phyloP scores from a whole-genome alignment of 371 early-diverging fungal genomes.

The Cokeromyces recurvatus region DNA sequence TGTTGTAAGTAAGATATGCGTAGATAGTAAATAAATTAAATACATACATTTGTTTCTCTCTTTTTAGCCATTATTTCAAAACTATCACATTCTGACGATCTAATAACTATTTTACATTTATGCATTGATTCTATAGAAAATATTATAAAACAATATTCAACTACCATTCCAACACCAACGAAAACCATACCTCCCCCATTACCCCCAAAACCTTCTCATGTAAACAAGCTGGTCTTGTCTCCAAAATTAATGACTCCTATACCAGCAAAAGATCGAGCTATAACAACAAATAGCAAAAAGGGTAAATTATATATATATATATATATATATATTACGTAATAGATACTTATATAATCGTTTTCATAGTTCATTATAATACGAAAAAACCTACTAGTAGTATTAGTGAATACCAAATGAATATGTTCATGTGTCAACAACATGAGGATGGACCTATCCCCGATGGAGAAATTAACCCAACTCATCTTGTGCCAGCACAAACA shows the following conservation, averaged over 20 bases:
- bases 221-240: conserved; percentile 25
- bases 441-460: conserved; percentile 26
- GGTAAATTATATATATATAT: too few species aligned
- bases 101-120: conserved; percentile 16
- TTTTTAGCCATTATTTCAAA: conserved; percentile 26
- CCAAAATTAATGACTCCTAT: conserved; percentile 14
- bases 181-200: conserved; percentile 15
- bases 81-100: conserved; percentile 10
- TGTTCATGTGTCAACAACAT: too few species aligned
- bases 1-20: conserved; percentile 12
- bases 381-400: too few species aligned
- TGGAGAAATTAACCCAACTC: conserved; percentile 35
- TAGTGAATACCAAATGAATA: too few species aligned
- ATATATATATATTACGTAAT: too few species aligned
- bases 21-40: background rate
- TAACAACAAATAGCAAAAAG: too few species aligned
- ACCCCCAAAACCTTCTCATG: conserved; percentile 21
- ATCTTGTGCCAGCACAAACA: conserved; percentile 45
- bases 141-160: conserved; percentile 19
- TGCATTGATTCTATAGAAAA: conserved; percentile 23
- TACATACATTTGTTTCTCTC: too few species aligned
- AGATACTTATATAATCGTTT: too few species aligned
- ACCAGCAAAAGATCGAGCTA: conserved; percentile 1
- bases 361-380: too few species aligned
- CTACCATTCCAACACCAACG: background rate